Conservation (phyloP, 1,139 yeast genomes). For the Nakaseomyces sp. region DNA sequence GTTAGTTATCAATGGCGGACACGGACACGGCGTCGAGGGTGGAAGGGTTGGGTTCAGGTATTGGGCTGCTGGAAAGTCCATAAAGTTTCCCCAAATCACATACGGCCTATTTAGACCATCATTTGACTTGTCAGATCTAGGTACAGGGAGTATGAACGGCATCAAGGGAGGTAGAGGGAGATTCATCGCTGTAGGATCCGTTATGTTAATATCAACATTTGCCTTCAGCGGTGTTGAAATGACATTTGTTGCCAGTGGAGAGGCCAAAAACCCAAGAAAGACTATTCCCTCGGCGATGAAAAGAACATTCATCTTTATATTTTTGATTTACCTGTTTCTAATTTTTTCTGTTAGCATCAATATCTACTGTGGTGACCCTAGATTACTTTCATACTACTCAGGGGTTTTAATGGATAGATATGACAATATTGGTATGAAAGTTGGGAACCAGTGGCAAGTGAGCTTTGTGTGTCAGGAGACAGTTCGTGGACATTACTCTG, state of each 20-base stretch:
- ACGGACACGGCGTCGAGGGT: conserved; percentile 31
- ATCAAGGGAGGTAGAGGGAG: conserved; percentile 57
- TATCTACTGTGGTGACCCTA: conserved; percentile 66
- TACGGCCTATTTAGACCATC: conserved; percentile 69
- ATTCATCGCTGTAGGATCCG: conserved; percentile 54
- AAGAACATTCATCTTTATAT: conserved; percentile 60
- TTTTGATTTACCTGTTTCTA: conserved; percentile 57
- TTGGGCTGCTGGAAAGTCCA: conserved; percentile 53
- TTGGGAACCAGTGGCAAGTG: conserved; percentile 24
- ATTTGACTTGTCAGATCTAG: conserved; percentile 48
- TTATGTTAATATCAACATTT: conserved; percentile 55
- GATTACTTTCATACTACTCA: conserved; percentile 36
- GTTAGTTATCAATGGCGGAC: conserved; percentile 48
- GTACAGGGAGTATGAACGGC: conserved; percentile 37
- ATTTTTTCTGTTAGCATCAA: conserved; percentile 62
- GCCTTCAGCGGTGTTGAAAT: conserved; percentile 76
- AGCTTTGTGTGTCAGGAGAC: conserved; percentile 15
- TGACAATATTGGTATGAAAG: conserved; percentile 11
- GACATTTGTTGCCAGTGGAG: conserved; percentile 81
- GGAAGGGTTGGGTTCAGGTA: conserved; percentile 50
- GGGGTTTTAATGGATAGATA: conserved; percentile 11
- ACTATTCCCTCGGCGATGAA: conserved; percentile 71
- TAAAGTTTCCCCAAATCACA: conserved; percentile 39
- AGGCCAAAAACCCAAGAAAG: conserved; percentile 69
- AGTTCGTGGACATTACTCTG: conserved; percentile 7